Conservation (phyloP, 345 rosid species). For the Acer negundo region DNA sequence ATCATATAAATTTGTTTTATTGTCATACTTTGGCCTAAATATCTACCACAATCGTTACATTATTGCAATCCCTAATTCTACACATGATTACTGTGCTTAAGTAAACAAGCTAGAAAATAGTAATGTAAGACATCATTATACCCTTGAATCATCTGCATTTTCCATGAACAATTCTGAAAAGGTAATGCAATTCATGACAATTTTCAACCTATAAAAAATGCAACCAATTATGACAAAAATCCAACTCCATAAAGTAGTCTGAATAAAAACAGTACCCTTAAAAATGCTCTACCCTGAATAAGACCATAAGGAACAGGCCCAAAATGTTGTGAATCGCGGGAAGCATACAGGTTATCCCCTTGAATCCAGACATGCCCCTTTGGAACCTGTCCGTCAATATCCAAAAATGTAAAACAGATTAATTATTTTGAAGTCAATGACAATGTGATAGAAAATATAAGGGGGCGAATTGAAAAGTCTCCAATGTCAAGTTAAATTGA, state of each 20-base stretch:
- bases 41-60: no score
- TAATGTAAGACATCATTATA: not conserved
- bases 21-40: no score
- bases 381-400: slow-evolving; percentile 53
- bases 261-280: slow-evolving; percentile 45
- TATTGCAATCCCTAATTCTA: not conserved
- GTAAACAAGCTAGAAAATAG: no score
- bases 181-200: not conserved
- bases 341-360: slow-evolving; percentile 79
- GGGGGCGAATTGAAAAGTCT: not conserved
- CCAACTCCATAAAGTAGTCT: slow-evolving; percentile 3
- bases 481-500: not conserved
- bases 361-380: slow-evolving; percentile 93
- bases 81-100: not conserved
- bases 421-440: not conserved
- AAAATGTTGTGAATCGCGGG: slow-evolving; percentile 68
- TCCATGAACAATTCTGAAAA: not conserved
- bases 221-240: not conserved
- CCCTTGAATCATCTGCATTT: not conserved
- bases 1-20: no score
- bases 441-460: not conserved
- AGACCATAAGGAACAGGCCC: slow-evolving; percentile 86
- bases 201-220: not conserved
- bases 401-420: not conserved
- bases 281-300: slow-evolving; percentile 69